Evolutionary conservation across 2,329 filamentous ascomycete genomes (phyloP).

Genomic region (Apiospora marii): DNA sequence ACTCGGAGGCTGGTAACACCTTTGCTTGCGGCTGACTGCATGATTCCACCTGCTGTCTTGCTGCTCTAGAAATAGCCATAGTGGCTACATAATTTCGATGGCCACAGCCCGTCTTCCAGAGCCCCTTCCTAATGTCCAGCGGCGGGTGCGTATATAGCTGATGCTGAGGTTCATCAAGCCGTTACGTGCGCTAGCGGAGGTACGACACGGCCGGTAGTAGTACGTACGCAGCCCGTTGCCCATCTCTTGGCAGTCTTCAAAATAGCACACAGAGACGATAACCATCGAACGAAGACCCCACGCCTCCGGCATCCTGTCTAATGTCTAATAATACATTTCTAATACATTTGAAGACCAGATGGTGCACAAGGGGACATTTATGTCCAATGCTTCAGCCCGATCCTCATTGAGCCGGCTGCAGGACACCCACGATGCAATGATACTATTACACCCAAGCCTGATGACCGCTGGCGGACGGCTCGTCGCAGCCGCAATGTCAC

Average conservation of each 20-base stretch:
- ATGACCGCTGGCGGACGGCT: neutral
- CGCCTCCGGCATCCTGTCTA: neutral
- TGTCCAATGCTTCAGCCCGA: neutral
- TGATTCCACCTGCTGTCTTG: slow-evolving; percentile 4
- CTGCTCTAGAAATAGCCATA: slow-evolving; percentile 15
- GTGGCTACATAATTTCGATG: slow-evolving; percentile 6
- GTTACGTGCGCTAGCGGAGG: neutral
- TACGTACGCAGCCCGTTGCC: neutral
- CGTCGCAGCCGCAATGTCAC: slow-evolving; percentile 1
- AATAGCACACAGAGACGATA: neutral
- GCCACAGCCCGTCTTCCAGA: neutral
- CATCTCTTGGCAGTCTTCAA: neutral
- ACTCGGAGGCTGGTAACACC: slow-evolving; percentile 1
- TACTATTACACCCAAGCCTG: neutral
- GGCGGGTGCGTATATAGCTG: neutral
- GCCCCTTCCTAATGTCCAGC: neutral
- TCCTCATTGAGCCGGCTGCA: neutral
- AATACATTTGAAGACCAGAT: neutral
- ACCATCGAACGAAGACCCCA: neutral
- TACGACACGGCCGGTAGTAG: neutral
- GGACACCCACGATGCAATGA: neutral
- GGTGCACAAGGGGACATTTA: neutral
- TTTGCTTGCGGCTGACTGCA: slow-evolving; percentile 19
- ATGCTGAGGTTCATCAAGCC: neutral
- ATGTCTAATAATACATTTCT: neutral